Base-by-base conservation (phyloP, 139 green algal genomes). In the Gonium pectorale region DNA sequence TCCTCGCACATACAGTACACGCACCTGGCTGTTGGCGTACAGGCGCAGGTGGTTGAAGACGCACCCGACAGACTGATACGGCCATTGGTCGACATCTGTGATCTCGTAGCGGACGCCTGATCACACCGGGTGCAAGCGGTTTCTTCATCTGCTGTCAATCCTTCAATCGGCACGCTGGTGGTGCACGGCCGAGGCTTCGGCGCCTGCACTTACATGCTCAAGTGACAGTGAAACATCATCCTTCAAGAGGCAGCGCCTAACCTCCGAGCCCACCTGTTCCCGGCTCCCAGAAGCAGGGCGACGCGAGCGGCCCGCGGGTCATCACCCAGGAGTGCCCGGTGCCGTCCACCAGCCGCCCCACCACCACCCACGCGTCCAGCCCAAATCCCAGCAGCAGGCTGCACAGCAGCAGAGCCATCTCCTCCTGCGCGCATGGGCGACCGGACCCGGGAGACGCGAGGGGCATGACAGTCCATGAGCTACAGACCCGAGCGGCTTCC, bases 371-470 rank as follows among this genome's bases (percentile, higher is more conserved):
- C 0, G 91, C 91, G 81, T 94, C 91, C 81, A 93, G 73, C 0
- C 88, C 89, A 85, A 92, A 94, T 29, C 91, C 91, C 21, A 94
- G 86, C n/a, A 94, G 74, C 83, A 94, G 59, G 15, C 35, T n/a
- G 67, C 81, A 89, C 75, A 94, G 81, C 44, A 94, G 79, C 68
- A 92, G 6, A 22, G 91, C 91, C 52, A 78, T 81, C 79, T 94
- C 91, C 63, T 90, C 87, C 86, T 91, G 72, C n/a, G 72, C 46
- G 5, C 73, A 63, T 15, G 46, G 3, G 44, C 21, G 26, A n/a
- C n/a, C n/a, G n/a, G n/a, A n/a, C n/a, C n/a, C n/a, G n/a, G n/a
- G n/a, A n/a, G n/a, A n/a, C n/a, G n/a, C n/a, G n/a, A n/a, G n/a
- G n/a, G n/a, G n/a, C n/a, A n/a, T n/a, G n/a, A n/a, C n/a, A n/a